Base-by-base conservation (phyloP, 768 basidiomycete genomes). In the Pulveroboletus sp. region DNA sequence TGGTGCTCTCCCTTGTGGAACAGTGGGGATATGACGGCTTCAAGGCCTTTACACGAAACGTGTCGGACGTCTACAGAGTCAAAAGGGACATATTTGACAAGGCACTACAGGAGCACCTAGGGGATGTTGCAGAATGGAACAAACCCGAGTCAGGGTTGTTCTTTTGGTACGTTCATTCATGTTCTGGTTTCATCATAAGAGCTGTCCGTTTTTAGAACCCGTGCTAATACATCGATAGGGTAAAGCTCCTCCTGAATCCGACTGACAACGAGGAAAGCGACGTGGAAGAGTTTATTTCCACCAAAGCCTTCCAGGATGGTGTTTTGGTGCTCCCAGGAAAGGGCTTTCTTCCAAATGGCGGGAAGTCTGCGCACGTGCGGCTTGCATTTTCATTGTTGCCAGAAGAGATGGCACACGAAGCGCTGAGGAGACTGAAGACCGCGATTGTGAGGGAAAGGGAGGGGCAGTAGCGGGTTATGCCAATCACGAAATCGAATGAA, bases 311-410 rank as follows among this genome's bases (percentile, higher is more conserved):
- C n/a, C 79, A 81, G 57, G 77, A 79, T 24, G 90, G 90, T 17
- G 86, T 92, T 13, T 77, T 92, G 20, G 89, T 86, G 32, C 76
- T 94, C 8, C 90, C 91, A 6, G 90, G 89, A 12, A 80, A 75
- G 5, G 79, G 79, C 19, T 90, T 89, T 68, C 71, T 83, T 47
- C 86, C 87, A 16, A 81, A 78, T 47, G 81, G 80, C 13, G 68
- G 74, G 24, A 80, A 75, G 63, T 82, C 84, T 17, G 71, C 78
- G 20, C 85, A 84, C 62, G 85, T 92, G 31, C 74, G 92, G 33
- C 85, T 87, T 24, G 73, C 84, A 35, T 92, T 93, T 68, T 86
- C 84, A 60, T 58, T 84, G n/a, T n/a, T n/a, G n/a, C n/a, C n/a
- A n/a, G n/a, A 80, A 47, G 75, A 79, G 27, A 78, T 87, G 34